These are phyloP conservation scores for Melastoma candidum DNA, from an alignment of 441 rosid genomes.

Conservation along the genomic window DNA sequence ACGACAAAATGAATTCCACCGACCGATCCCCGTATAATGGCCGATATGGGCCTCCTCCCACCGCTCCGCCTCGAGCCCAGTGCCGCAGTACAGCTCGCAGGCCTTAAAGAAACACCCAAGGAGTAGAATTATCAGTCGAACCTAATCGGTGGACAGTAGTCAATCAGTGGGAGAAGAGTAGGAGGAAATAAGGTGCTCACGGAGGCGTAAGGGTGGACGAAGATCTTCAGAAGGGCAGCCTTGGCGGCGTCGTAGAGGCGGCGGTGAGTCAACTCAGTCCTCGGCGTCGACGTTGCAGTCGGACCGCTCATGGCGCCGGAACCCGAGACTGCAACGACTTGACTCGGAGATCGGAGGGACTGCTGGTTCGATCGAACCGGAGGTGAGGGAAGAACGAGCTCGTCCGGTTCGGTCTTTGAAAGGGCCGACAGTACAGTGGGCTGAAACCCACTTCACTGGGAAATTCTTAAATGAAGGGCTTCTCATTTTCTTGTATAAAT, in stretches of 20 bases:
- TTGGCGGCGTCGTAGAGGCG: conserved; percentile 85
- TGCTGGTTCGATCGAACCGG: too few relatives aligned
- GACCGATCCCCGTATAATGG: conserved; percentile 82
- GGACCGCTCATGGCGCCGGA: too few relatives aligned
- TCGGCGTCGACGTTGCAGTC: conserved; percentile 17
- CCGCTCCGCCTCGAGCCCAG: conserved; percentile 47
- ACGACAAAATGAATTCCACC: neutral
- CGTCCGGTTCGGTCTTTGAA: too few relatives aligned
- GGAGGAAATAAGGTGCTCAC: conserved; percentile 20
- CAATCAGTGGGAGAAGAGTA: conserved; percentile 2
- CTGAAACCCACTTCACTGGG: too few relatives aligned
- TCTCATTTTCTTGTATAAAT: too few relatives aligned
- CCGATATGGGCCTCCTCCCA: conserved; percentile 70
- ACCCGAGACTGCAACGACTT: too few relatives aligned
- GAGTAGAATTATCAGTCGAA: neutral
- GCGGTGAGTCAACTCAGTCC: conserved; percentile 63
- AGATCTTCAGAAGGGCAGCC: conserved; percentile 72
- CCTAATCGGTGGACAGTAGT: neutral
- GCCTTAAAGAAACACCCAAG: conserved; percentile 27
- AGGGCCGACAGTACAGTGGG: too few relatives aligned
- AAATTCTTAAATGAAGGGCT: too few relatives aligned
- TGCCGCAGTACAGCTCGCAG: conserved; percentile 78
- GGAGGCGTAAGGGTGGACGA: conserved; percentile 78
- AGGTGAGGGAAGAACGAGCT: too few relatives aligned
- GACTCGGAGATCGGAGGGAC: too few relatives aligned